phyloP scores from a whole-genome alignment of 169 alveolate species.

The Cryptosporidium ryanae region DNA sequence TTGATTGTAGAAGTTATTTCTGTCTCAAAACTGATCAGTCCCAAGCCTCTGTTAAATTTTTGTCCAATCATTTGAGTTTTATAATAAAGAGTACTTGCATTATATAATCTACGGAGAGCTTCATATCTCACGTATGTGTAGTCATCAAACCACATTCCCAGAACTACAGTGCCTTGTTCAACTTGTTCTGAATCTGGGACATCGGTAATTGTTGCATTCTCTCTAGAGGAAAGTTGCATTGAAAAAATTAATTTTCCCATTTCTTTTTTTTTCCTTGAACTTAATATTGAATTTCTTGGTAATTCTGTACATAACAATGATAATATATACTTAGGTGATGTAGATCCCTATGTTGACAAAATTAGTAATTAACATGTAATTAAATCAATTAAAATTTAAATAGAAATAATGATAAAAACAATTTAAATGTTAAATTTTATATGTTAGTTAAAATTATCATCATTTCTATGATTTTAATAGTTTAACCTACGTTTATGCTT shows the following conservation, averaged over 20 bases:
- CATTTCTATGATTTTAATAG: not conserved
- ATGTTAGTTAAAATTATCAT: not conserved
- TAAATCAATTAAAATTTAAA: no score
- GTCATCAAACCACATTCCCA: slow-evolving; percentile 46
- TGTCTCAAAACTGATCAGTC: not conserved
- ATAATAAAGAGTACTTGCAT: slow-evolving; percentile 2
- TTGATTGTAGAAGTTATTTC: not conserved
- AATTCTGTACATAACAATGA: slow-evolving; percentile 39
- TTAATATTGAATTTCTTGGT: slow-evolving; percentile 16
- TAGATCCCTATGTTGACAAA: slow-evolving; percentile 39
- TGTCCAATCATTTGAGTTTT: slow-evolving; percentile 31
- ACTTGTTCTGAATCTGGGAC: slow-evolving; percentile 32
- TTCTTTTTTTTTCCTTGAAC: slow-evolving; percentile 5
- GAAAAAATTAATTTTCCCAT: not conserved
- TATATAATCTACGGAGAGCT: not conserved
- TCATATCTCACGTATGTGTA: slow-evolving; percentile 20
- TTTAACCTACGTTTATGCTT: slow-evolving; percentile 39
- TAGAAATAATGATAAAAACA: no score
- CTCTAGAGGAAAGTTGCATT: not conserved
- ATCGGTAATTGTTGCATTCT: slow-evolving; percentile 4
- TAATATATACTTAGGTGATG: slow-evolving; percentile 54
- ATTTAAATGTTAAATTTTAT: no score
- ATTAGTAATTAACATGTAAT: not conserved
- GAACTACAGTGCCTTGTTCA: slow-evolving; percentile 8
- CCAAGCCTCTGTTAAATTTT: slow-evolving; percentile 14